These are phyloP conservation scores for Butyriboletus loyo DNA, from an alignment of 768 basidiomycete genomes.

Conservation along the genomic window DNA sequence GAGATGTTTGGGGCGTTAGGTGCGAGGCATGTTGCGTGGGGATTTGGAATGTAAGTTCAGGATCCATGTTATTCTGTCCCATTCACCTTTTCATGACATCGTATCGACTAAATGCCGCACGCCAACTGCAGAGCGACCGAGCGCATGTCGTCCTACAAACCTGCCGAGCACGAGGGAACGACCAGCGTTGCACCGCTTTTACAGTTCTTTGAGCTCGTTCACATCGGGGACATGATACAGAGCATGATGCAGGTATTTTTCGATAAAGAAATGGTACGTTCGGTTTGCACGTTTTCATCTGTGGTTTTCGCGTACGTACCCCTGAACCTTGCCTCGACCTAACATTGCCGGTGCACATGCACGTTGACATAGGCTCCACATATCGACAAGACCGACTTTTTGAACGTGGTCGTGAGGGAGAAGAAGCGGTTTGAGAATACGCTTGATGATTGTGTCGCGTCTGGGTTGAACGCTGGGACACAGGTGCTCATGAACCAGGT, in stretches of 20 bases:
- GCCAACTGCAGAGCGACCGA: conserved; percentile 64
- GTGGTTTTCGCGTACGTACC: not conserved
- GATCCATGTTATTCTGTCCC: not conserved
- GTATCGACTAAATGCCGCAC: not conserved
- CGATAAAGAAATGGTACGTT: conserved; percentile 85
- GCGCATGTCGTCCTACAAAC: conserved; percentile 87
- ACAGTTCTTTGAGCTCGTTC: conserved; percentile 97
- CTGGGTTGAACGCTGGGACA: conserved; percentile 91
- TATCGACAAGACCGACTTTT: conserved; percentile 90
- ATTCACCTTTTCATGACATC: not conserved
- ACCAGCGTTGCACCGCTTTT: conserved; percentile 87
- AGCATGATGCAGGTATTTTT: conserved; percentile 98
- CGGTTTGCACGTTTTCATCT: not conserved
- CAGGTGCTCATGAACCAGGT: conserved; percentile 96
- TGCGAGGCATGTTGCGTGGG: conserved; percentile 74
- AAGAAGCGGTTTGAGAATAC: conserved; percentile 95
- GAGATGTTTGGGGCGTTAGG: conserved; percentile 75
- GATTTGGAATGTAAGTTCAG: conserved; percentile 67
- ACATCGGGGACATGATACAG: conserved; percentile 95
- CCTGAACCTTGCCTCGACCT: not conserved
- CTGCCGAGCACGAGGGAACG: conserved; percentile 79
- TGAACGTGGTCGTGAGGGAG: conserved; percentile 90
- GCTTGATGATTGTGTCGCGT: conserved; percentile 91
- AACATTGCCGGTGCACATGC: not conserved
- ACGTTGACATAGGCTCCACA: conserved; percentile 59